Evolutionary conservation across 1,284 basidiomycete genomes (phyloP), one percentile per base, ranked within the genome.

Genomic region (Cutaneotrichosporon sp.): DNA sequence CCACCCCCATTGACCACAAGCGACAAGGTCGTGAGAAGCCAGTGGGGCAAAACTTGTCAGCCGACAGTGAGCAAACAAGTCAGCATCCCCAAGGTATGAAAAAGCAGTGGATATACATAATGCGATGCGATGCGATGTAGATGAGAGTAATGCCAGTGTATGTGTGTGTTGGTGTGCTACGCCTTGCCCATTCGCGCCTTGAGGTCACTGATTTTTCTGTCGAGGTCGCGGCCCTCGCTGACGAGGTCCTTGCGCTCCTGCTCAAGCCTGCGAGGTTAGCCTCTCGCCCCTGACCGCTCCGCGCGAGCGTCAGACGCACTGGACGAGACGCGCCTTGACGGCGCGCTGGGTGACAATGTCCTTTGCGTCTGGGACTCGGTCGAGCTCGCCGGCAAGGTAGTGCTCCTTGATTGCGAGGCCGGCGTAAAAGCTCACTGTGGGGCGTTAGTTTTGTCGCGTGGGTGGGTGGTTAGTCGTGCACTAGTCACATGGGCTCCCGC

Each of bases 191-290:
- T n/a, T 12, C 40, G 39, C 33, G 26, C 34, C 36, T 49, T 48
- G 35, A 62, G 34, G 17, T 64, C 55, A 12, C 30, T 44, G 15
- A 70, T 63, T 46, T 70, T 68, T 8, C 34, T 37, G 46, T 68
- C 64, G 8, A 70, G 48, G 15, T 60, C 55, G 38, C 53, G 33
- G 2, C 58, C 57, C 41, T 68, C 65, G 37, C 53, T 50, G 36
- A 66, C 23, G 34, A 70, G 54, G 40, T 63, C 64, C 36, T 63
- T 61, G 35, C 66, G 59, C 56, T 68, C 67, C 38, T 62, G 60
- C 43, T 66, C 62, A 3, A 70, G 52, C 38, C 68, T 70, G 49
- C 13, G n/a, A n/a, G 10, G 44, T 39, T 5, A 51, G 38, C 15
- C 33, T 18, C 30, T 36, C 13, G 8, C n/a, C n/a, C n/a, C n/a